Evolutionary conservation across 208 protist species (phyloP).

Genomic region (Phytomonas serpens): DNA sequence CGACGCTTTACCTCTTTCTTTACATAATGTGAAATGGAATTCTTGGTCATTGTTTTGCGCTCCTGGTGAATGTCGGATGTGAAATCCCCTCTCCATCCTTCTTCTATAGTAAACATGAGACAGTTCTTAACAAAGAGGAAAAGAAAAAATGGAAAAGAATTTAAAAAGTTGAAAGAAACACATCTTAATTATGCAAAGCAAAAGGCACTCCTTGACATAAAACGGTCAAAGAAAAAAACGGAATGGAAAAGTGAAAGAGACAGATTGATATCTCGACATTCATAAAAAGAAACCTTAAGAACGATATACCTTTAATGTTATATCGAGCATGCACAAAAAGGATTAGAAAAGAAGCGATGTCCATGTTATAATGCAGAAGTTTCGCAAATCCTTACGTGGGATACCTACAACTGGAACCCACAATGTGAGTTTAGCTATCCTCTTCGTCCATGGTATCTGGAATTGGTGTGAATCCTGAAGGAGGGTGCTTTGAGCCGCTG

Average conservation of each 20-base stretch:
- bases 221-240: slow-evolving; percentile 8
- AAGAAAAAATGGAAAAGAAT: not conserved
- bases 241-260: not conserved
- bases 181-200: slow-evolving; percentile 8
- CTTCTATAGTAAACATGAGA: not conserved
- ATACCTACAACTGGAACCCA: not conserved
- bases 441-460: slow-evolving; percentile 70
- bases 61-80: slow-evolving; percentile 35
- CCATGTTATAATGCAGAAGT: not conserved
- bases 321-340: not conserved
- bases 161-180: slow-evolving; percentile 10
- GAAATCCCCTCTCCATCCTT: not conserved
- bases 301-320: not conserved
- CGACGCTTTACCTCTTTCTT: slow-evolving; percentile 34
- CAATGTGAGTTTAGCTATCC: slow-evolving; percentile 31
- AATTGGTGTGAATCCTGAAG: slow-evolving; percentile 73
- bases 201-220: not conserved
- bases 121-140: not conserved
- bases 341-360: not conserved
- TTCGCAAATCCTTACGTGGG: not conserved
- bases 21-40: slow-evolving; percentile 33
- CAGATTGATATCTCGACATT: not conserved
- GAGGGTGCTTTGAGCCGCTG: slow-evolving; percentile 72
- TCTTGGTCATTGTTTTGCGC: slow-evolving; percentile 40
- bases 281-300: slow-evolving; percentile 1